Evolutionary conservation across 176 grass and related monocot genomes (phyloP).

Genomic region (Tillandsia leiboldiana): DNA sequence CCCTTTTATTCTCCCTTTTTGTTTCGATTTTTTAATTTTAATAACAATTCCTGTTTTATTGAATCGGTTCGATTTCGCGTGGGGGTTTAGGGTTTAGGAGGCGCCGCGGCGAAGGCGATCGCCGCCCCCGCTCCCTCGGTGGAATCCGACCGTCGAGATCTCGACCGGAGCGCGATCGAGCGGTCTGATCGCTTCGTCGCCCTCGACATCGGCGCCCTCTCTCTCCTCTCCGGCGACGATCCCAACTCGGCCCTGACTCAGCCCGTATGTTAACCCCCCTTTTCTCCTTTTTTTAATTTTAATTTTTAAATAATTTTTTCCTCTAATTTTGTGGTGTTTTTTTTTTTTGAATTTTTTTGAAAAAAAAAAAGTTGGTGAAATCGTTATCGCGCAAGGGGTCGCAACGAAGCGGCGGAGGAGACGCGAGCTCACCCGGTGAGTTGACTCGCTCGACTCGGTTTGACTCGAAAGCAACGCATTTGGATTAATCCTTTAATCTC

Average conservation of each 20-base stretch:
- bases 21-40: too few species aligned
- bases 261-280: constrained; percentile 27
- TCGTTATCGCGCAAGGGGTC: not conserved
- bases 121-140: too few species aligned
- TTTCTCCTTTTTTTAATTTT: not conserved
- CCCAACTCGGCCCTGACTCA: constrained; percentile 9
- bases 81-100: too few species aligned
- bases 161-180: not conserved
- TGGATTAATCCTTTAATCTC: not conserved
- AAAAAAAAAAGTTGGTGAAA: not conserved
- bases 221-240: constrained; percentile 25
- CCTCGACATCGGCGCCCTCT: constrained; percentile 50
- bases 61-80: too few species aligned
- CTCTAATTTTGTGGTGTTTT: not conserved
- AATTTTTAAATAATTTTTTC: not conserved
- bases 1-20: too few species aligned
- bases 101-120: too few species aligned
- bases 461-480: not conserved
- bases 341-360: not conserved
- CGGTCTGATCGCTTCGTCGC: constrained; percentile 43
- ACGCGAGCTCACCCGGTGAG: too few species aligned
- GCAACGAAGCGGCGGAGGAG: not conserved
- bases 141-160: not conserved
- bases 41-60: too few species aligned
- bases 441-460: not conserved